These are phyloP conservation scores for Wolfiporia cocos DNA, from an alignment of 1,284 basidiomycete genomes.

Conservation along the genomic window DNA sequence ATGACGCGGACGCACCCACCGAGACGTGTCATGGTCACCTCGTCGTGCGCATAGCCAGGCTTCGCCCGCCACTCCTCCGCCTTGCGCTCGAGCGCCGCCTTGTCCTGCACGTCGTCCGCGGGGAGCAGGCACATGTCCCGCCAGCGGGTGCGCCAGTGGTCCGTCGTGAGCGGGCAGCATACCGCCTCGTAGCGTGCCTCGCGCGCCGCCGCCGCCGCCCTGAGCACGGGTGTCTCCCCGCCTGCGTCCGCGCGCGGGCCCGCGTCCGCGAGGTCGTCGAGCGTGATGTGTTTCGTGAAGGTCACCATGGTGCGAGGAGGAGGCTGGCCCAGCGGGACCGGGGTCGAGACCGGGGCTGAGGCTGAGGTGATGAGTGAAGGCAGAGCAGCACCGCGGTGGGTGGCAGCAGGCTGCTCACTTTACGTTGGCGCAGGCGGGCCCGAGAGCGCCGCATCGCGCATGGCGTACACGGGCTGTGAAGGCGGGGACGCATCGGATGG, in stretches of 20 bases:
- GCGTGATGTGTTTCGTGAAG: constrained; percentile 28
- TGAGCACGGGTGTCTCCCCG: constrained; percentile 42
- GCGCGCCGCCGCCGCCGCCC: constrained; percentile 42
- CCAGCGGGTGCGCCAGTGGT: constrained; percentile 87
- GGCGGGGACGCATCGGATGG: too few species aligned
- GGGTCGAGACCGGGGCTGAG: too few species aligned
- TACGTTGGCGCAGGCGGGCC: too few species aligned
- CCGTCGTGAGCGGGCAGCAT: constrained; percentile 84
- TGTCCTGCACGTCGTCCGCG: constrained; percentile 42
- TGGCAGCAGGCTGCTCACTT: too few species aligned
- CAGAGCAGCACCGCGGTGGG: too few species aligned
- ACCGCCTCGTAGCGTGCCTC: constrained; percentile 59
- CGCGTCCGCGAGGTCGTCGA: constrained; percentile 30
- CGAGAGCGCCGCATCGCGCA: too few species aligned
- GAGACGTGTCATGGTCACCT: constrained; percentile 84
- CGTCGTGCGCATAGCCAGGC: constrained; percentile 76
- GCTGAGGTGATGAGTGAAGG: too few species aligned
- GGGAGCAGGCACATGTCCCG: constrained; percentile 78
- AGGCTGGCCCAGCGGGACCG: too few species aligned
- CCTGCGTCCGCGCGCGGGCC: constrained; percentile 14
- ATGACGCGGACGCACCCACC: constrained; percentile 42
- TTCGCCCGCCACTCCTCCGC: constrained; percentile 88
- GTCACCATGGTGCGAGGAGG: constrained; percentile 24
- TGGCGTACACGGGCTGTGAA: too few species aligned
- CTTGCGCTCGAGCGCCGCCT: constrained; percentile 55